Conservation (phyloP, 352 stramenopile species). For the Blastocystis hominis region DNA sequence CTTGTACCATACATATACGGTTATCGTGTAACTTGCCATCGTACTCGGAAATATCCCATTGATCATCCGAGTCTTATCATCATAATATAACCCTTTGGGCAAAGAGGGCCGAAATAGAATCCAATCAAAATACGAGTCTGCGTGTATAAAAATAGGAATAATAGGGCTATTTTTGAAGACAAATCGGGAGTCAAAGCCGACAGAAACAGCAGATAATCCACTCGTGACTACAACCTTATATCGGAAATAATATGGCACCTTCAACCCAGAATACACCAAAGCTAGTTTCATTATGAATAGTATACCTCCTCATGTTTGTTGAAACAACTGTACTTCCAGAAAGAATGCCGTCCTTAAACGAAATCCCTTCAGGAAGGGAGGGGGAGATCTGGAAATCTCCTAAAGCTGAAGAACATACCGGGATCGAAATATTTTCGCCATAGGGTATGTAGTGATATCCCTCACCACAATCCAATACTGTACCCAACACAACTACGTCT, state of each 20-base stretch:
- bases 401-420: neutral
- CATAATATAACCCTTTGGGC: neutral
- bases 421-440: neutral
- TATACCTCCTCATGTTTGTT: neutral
- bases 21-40: no score
- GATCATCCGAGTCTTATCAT: neutral
- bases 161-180: neutral
- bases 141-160: slow-evolving; percentile 4
- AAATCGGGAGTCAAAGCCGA: neutral
- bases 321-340: neutral
- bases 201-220: neutral
- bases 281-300: neutral
- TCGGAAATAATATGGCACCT: neutral
- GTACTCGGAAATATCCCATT: neutral
- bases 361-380: neutral
- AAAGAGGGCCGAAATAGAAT: neutral
- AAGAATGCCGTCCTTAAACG: neutral
- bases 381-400: neutral
- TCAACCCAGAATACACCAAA: neutral
- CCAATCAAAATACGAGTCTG: neutral
- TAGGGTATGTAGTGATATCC: neutral
- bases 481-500: neutral
- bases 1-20: no score
- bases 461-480: neutral
- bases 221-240: neutral